Evolutionary conservation across 495 filamentous ascomycete genomes (phyloP).

Genomic region (Hypoxylon trugodes): DNA sequence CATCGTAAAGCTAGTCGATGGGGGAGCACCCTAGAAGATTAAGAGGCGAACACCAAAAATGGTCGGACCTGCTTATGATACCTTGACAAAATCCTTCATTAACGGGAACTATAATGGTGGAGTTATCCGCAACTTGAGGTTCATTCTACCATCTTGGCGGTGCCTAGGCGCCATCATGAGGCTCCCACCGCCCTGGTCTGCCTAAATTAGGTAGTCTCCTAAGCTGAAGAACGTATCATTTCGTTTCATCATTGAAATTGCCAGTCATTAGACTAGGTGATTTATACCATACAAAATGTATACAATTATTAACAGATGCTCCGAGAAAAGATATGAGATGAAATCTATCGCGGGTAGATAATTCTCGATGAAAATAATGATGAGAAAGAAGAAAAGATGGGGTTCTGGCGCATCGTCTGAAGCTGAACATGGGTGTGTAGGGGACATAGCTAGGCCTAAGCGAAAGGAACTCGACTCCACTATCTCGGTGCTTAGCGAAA

Average conservation of each 20-base stretch:
- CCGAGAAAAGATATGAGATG: too few relatives aligned
- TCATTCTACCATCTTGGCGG: neutral
- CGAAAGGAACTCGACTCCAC: constrained; percentile 18
- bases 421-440: constrained; percentile 12
- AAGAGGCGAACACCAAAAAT: constrained; percentile 16
- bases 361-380: too few relatives aligned
- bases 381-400: neutral
- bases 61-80: constrained; percentile 5
- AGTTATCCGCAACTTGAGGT: constrained; percentile 2
- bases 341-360: too few relatives aligned
- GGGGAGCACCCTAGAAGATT: constrained; percentile 4
- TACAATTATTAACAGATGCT: too few relatives aligned
- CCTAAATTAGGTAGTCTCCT: neutral
- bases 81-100: constrained; percentile 23
- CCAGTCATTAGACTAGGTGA: too few relatives aligned
- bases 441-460: constrained; percentile 22
- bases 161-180: constrained; percentile 30
- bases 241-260: neutral
- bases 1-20: constrained; percentile 8
- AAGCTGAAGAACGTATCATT: neutral
- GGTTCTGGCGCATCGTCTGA: constrained; percentile 20
- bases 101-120: constrained; percentile 13
- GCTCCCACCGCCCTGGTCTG: constrained; percentile 11
- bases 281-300: too few relatives aligned
- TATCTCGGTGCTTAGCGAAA: constrained; percentile 31